phyloP scores from a whole-genome alignment of 345 rosid genomes.

The Dipteronia dyeriana region DNA sequence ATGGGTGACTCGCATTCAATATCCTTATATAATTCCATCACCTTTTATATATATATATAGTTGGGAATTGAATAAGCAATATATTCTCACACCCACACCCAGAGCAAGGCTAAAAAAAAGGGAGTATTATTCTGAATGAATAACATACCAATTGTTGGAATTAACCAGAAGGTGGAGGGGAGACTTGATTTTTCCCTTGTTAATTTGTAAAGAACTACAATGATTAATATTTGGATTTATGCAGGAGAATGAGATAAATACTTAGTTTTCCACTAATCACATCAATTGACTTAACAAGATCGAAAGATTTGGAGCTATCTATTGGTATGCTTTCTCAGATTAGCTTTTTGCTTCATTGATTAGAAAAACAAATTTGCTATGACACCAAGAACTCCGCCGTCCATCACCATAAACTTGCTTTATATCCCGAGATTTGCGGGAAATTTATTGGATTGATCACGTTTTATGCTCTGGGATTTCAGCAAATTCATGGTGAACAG shows the following conservation, averaged over 20 bases:
- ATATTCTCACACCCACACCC: no score
- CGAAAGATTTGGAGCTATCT: constrained; percentile 27
- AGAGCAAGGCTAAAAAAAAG: no score
- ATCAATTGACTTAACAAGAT: constrained; percentile 34
- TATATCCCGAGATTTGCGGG: constrained; percentile 31
- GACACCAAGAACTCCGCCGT: constrained; percentile 7
- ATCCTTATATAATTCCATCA: no score
- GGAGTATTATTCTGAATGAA: no score
- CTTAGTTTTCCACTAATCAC: constrained; percentile 32
- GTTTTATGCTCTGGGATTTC: background rate
- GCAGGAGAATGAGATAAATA: constrained; percentile 8
- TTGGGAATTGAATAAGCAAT: no score
- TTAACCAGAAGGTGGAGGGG: background rate
- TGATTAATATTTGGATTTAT: constrained; percentile 11
- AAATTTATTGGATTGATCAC: constrained; percentile 1
- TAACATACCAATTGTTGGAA: no score
- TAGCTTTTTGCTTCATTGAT: constrained; percentile 17
- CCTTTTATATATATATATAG: no score
- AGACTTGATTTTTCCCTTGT: background rate
- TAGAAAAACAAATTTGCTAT: background rate
- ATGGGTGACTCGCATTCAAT: no score
- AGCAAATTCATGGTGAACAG: background rate
- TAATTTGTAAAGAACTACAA: background rate
- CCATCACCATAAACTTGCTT: constrained; percentile 23
- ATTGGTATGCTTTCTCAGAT: background rate